Base-by-base conservation (phyloP, 345 rosid genomes). In the Eucalyptus rudis region DNA sequence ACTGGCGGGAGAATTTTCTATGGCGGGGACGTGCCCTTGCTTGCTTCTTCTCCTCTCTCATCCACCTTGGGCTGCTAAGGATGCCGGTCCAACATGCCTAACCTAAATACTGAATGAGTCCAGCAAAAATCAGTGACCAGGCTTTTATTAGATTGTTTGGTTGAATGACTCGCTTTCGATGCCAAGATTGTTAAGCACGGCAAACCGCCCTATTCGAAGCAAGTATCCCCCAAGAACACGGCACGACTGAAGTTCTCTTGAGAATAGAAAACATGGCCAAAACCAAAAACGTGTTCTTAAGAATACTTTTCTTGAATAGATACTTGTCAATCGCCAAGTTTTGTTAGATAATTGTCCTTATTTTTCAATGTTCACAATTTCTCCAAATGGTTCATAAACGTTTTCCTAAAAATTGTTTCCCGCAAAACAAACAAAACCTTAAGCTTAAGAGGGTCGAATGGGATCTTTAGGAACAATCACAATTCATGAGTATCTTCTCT, bases 371-470 rank as follows among this genome's bases (percentile, higher is more conserved):
- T 51, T 51, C 54, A 51, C 54, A 51, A 15, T 51, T 51, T 51
- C 54, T 51, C 54, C 54, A 17, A 16, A 51, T 17, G 54, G 1
- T 51, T 51, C 54, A 51, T 51, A 51, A 51, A 17, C 8, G 22
- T 17, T 51, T 51, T 51, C 4, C 8, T 51, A 7, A 0, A 17
- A 17, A 6, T 13, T 13, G 2, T 17, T 51, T 51, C 22, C 8
- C 0, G 1, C 1, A 4, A 51, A 51, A 51, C 8, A 3, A 51
- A 17, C 1, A 13, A 4, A 43, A 36, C 6, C 11, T 71, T 19
- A 71, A 43, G 0, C 19, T 64, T 64, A 64, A 13, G 33, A 17
- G 33, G 36, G 71, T 64, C 5, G 8, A 64, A 64, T 64, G 31
- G 9, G 71, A 64, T 64, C 17, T 15, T 64, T 29, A 29, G 17